A percentile compares a stretch with the other conserved stretches of the same genome.
Conservation (phyloP, 108 stramenopile species). For the Heterococcus sp. region DNA sequence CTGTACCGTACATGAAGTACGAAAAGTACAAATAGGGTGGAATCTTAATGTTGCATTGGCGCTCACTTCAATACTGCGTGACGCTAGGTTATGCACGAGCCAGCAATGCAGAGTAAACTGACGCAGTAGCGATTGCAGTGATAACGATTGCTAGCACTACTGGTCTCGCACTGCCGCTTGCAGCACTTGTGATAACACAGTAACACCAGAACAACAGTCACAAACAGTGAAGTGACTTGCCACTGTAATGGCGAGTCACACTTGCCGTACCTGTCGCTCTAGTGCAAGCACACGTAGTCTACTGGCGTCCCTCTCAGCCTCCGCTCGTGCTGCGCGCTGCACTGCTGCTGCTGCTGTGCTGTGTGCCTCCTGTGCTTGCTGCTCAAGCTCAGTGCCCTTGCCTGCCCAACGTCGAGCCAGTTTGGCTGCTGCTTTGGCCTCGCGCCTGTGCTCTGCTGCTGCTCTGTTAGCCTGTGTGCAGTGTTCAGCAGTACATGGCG, state of each 20-base stretch:
- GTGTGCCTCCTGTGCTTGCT: neutral
- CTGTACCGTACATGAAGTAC: neutral
- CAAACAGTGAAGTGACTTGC: too few species aligned
- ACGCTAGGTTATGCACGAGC: neutral
- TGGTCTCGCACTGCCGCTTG: neutral
- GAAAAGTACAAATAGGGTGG: too few species aligned
- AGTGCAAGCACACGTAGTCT: neutral
- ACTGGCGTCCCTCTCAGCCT: neutral
- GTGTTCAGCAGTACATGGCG: neutral
- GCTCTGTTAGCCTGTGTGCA: neutral
- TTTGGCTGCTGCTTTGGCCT: neutral
- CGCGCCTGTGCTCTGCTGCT: neutral
- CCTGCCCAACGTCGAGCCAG: neutral
- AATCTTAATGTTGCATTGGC: neutral
- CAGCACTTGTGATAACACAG: neutral
- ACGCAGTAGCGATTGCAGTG: too few species aligned
- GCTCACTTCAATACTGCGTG: neutral
- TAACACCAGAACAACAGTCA: neutral
- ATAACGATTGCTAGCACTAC: too few species aligned
- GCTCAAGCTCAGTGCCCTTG: neutral
- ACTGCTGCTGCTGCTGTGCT: neutral
- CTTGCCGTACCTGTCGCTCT: neutral
- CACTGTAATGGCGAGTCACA: too few species aligned
- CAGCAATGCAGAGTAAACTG: neutral
- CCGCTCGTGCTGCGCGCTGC: neutral